phyloP scores from a whole-genome alignment of 2,329 filamentous ascomycete species.

The Ilyonectria destructans region DNA sequence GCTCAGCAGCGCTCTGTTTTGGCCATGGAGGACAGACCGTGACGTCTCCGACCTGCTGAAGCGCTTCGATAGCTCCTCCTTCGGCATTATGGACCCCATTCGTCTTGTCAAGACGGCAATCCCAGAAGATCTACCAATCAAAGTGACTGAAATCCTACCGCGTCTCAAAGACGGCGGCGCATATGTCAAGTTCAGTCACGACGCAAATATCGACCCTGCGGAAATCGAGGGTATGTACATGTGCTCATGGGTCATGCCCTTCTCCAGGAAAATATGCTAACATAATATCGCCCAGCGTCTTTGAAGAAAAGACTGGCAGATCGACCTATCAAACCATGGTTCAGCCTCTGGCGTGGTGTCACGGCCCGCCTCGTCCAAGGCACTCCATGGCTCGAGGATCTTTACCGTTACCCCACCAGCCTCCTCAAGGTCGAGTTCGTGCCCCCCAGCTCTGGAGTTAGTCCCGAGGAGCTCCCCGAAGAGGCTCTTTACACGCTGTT shows the following conservation, averaged over 20 bases:
- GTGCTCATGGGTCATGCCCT: not conserved
- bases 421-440: conserved; percentile 89
- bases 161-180: conserved; percentile 93
- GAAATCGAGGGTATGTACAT: conserved; percentile 60
- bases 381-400: conserved; percentile 93
- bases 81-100: conserved; percentile 69
- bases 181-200: conserved; percentile 86
- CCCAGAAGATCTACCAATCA: conserved; percentile 74
- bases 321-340: conserved; percentile 88
- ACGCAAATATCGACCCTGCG: conserved; percentile 56
- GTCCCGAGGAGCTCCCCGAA: conserved; percentile 85
- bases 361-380: conserved; percentile 83
- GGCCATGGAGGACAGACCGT: conserved; percentile 65
- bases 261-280: not conserved
- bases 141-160: conserved; percentile 86
- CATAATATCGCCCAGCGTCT: conserved; percentile 55
- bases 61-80: conserved; percentile 66
- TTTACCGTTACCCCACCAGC: conserved; percentile 85
- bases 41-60: conserved; percentile 68
- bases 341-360: conserved; percentile 84
- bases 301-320: conserved; percentile 77
- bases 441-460: conserved; percentile 78
- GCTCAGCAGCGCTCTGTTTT: conserved; percentile 67
- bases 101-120: conserved; percentile 74
- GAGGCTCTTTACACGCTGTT: conserved; percentile 92